Percentiles rank a stretch among this genome's conserved stretches.
Conservation (phyloP, 495 filamentous ascomycete genomes). For the Trichoderma virens region DNA sequence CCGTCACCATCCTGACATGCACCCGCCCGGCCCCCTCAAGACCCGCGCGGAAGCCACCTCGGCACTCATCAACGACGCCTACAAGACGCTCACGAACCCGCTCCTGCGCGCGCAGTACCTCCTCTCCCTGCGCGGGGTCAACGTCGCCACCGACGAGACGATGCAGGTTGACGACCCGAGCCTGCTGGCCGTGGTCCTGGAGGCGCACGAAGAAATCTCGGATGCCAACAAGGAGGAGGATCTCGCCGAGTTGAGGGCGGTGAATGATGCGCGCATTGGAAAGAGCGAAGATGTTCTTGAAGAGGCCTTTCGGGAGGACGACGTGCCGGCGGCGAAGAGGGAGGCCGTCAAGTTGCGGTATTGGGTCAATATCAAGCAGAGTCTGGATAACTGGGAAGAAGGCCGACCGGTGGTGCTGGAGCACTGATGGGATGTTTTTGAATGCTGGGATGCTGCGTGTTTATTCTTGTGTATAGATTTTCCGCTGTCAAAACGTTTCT, state of each 20-base stretch:
- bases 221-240: constrained; percentile 58
- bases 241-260: constrained; percentile 49
- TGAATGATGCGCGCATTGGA: constrained; percentile 61
- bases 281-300: constrained; percentile 52
- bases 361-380: constrained; percentile 83
- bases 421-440: constrained; percentile 40
- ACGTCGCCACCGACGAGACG: constrained; percentile 69
- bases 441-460: background rate
- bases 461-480: too few relatives aligned
- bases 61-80: constrained; percentile 79
- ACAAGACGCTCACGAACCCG: constrained; percentile 70
- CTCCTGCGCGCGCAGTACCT: constrained; percentile 80
- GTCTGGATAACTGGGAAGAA: constrained; percentile 71
- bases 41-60: constrained; percentile 62
- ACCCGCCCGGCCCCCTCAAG: constrained; percentile 40
- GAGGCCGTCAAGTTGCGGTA: constrained; percentile 78
- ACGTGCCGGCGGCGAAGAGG: constrained; percentile 55
- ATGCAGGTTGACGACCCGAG: constrained; percentile 61
- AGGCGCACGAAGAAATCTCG: constrained; percentile 78
- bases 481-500: too few relatives aligned
- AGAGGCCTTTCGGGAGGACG: constrained; percentile 54
- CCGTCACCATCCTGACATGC: constrained; percentile 75
- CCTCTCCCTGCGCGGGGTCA: constrained; percentile 59
- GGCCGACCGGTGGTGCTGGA: constrained; percentile 60
- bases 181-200: constrained; percentile 81